Base-by-base conservation (phyloP, 805 yeast genomes). In the Candida silvicultrix region DNA sequence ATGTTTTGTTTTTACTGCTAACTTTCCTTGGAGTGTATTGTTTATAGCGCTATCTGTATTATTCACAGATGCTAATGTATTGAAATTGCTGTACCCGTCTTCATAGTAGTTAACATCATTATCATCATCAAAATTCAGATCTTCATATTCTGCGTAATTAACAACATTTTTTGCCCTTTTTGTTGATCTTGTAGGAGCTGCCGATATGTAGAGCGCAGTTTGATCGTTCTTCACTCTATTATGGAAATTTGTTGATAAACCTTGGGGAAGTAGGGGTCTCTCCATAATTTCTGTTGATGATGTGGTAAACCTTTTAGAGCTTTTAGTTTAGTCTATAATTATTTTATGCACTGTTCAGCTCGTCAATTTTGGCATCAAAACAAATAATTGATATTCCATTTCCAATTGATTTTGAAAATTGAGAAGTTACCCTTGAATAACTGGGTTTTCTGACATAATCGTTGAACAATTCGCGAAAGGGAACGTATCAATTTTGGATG, bases 71-170 rank as follows among this genome's bases (percentile, higher is more conserved):
- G 35, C 42, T 16, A 29, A 23, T 20, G 22, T 12, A 9, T 25
- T 18, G n/a, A 19, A 38, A 35, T 20, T 37, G 9, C 44, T 22
- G 15, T 38, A 38, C 15, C 43, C 50, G 25, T 45, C 46, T 10
- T 59, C 63, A 1, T 53, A 57, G 35, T 55, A 51, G 16, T 41
- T 43, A 3, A 45, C 61, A 43, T 67, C 77, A 44, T 74, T 79
- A 29, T 73, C 78, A 47, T 74, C 78, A 48, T 73, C 78, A 45
- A 70, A 79, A 46, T 76, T 75, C 51, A 81, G 81, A 42, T 77
- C 80, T 50, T 87, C 96, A 48, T 80, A 74, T 60, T 89, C 97
- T 0, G 96, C 94, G 59, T 89, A 89, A 60, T 85, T 87, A 43
- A 87, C 79, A 42, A 81, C 83, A 35, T 76, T 75, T 39, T 78